These are phyloP conservation scores for Phytophthora macrochlamydospora DNA, from an alignment of 352 stramenopile species.

Conservation along the genomic window DNA sequence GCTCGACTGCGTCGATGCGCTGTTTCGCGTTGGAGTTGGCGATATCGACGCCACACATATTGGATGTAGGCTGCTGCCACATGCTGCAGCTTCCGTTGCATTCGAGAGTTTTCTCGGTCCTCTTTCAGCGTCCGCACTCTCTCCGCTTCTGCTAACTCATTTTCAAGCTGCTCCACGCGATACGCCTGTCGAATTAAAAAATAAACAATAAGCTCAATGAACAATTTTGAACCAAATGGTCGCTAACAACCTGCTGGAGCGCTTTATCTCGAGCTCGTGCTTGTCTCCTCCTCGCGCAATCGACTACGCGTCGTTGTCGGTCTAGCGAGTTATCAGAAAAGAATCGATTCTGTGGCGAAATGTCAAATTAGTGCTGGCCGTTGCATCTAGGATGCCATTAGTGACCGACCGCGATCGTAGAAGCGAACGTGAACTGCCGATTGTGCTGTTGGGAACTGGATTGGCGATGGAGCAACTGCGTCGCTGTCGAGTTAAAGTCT, in stretches of 20 bases:
- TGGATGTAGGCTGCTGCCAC: conserved; percentile 76
- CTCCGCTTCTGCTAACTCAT: conserved; percentile 49
- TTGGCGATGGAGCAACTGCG: conserved; percentile 44
- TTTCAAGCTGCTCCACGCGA: conserved; percentile 51
- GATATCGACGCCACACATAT: conserved; percentile 53
- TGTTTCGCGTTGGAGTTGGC: conserved; percentile 14
- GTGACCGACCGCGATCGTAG: conserved; percentile 41
- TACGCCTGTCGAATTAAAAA: conserved; percentile 32
- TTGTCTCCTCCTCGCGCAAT: conserved; percentile 64
- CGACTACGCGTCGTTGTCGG: conserved; percentile 54
- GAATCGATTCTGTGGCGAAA: conserved; percentile 58
- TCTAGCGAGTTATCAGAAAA: conserved; percentile 75
- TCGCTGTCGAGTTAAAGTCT: conserved; percentile 31
- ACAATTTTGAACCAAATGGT: too few species aligned
- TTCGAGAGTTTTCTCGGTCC: conserved; percentile 57
- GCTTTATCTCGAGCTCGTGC: conserved; percentile 53
- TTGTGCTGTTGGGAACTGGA: conserved; percentile 40
- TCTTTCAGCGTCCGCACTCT: conserved; percentile 42
- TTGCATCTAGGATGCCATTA: neutral
- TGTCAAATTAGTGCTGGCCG: too few species aligned
- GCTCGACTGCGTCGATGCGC: conserved; percentile 23
- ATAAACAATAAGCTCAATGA: too few species aligned
- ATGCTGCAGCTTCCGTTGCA: conserved; percentile 64
- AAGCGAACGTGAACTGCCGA: conserved; percentile 37
- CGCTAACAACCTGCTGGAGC: conserved; percentile 46